Evolutionary conservation across 352 stramenopile species (phyloP).

Genomic region (Globisporangium nunn): DNA sequence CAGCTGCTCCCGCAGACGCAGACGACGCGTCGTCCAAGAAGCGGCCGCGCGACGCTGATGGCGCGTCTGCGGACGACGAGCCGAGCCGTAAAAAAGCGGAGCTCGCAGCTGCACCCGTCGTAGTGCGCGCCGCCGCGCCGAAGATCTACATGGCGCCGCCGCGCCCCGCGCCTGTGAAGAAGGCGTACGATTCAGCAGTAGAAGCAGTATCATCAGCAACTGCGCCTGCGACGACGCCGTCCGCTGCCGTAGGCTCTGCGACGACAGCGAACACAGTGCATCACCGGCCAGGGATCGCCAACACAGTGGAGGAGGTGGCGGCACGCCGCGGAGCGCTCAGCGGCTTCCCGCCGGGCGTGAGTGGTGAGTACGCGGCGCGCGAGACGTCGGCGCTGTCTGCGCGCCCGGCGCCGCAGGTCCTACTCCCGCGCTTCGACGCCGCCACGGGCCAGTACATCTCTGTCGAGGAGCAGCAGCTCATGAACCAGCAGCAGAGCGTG

Average conservation of each 20-base stretch:
- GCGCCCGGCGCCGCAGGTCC: neutral
- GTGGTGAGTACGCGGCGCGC: constrained; percentile 34
- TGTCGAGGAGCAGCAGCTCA: constrained; percentile 65
- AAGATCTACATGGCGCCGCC: constrained; percentile 68
- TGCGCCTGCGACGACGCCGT: neutral
- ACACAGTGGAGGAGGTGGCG: constrained; percentile 39
- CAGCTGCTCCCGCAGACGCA: neutral
- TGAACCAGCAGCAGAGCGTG: constrained; percentile 80
- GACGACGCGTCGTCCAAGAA: constrained; percentile 17
- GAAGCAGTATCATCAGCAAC: neutral
- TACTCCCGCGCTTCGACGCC: constrained; percentile 56
- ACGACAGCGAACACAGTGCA: neutral
- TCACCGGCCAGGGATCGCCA: constrained; percentile 23
- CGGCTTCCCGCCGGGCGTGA: constrained; percentile 49
- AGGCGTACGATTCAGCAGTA: neutral
- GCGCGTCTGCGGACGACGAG: constrained; percentile 4
- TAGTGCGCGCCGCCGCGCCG: constrained; percentile 35
- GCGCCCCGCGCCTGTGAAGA: constrained; percentile 41
- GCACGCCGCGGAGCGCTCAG: constrained; percentile 58
- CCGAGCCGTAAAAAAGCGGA: constrained; percentile 25
- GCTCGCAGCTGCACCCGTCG: constrained; percentile 9
- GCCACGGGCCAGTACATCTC: constrained; percentile 55
- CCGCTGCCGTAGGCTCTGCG: neutral
- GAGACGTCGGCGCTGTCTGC: neutral
- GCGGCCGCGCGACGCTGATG: constrained; percentile 19